phyloP scores from a whole-genome alignment of 768 basidiomycete genomes.

The Hygrophorus pudorinus region DNA sequence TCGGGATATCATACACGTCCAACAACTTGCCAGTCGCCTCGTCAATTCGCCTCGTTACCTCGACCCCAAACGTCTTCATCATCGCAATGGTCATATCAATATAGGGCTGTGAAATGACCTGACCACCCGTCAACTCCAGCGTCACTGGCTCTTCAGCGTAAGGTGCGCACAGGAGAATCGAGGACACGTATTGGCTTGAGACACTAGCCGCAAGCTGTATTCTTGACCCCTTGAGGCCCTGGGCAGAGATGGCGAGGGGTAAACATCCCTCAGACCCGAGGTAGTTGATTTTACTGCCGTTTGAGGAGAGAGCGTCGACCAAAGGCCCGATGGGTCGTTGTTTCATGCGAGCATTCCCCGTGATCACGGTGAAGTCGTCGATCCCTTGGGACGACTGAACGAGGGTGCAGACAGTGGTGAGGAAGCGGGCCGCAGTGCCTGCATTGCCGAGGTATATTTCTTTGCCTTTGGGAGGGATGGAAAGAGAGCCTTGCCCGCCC shows the following conservation, averaged over 20 bases:
- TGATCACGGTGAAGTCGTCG: slow-evolving; percentile 63
- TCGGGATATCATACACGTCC: slow-evolving; percentile 85
- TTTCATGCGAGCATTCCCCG: slow-evolving; percentile 98
- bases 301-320: slow-evolving; percentile 78
- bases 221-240: slow-evolving; percentile 71
- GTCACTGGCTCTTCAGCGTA: slow-evolving; percentile 79
- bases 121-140: slow-evolving; percentile 85
- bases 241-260: slow-evolving; percentile 75
- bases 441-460: slow-evolving; percentile 96
- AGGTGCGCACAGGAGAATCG: slow-evolving; percentile 92
- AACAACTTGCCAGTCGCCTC: slow-evolving; percentile 46
- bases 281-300: slow-evolving; percentile 72
- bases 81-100: slow-evolving; percentile 99
- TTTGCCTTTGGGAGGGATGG: slow-evolving; percentile 68
- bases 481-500: slow-evolving; percentile 75
- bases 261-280: slow-evolving; percentile 77
- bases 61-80: slow-evolving; percentile 89
- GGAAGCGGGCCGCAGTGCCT: slow-evolving; percentile 95
- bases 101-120: slow-evolving; percentile 97
- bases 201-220: slow-evolving; percentile 90
- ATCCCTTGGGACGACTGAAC: slow-evolving; percentile 40
- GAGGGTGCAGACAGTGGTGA: slow-evolving; percentile 92
- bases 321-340: slow-evolving; percentile 95
- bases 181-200: slow-evolving; percentile 97
- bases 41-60: slow-evolving; percentile 59